Base-by-base conservation (phyloP, 2,329 filamentous ascomycete species). In the Fusarium avenaceum region DNA sequence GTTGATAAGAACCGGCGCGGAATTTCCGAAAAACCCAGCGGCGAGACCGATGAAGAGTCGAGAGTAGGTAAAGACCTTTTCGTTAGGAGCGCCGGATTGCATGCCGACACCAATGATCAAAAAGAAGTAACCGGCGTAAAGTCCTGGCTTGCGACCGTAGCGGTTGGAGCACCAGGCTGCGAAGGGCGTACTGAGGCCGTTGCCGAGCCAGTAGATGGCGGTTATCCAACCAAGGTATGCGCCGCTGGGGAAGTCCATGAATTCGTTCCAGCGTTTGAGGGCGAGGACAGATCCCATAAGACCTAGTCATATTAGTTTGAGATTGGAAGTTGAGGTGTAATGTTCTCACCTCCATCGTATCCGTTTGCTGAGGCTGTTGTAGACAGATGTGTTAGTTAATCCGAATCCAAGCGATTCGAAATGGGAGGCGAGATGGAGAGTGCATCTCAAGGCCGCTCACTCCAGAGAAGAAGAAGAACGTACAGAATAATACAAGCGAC, bases 141-240 rank as follows among this genome's bases (percentile, higher is more conserved):
- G 24, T 20, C 57, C 53, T 0, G 32, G 26, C 1, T 60, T 60
- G 5, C 53, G 57, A 1, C 57, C 53, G 20, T 60, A 60, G 14
- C 22, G 55, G 11, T 60, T 60, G 20, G 32, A 39, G 17, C 24
- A 33, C 62, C 62, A 66, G 14, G 66, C 65, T 6, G 70, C 68
- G 3, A 71, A 2, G 7, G 65, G 69, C 0, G 70, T 70, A 17
- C 46, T 59, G 24, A 73, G 22, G 9, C 68, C 71, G 52, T 72
- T 72, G 22, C 67, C 59, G 3, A 72, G 61, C 66, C 68, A 72
- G 61, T 73, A 72, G 13, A 70, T 72, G n/a, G 70, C 70, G 0
- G 63, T 72, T 28, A 73, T 72, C 61, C 66, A 73, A 11, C 70
- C 71, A 1, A 73, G 69, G 39, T 70, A 67, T 32, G 63, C 54